Base-by-base conservation (phyloP, 192 early-diverging fungal genomes). In the Obelidium mucronatum region DNA sequence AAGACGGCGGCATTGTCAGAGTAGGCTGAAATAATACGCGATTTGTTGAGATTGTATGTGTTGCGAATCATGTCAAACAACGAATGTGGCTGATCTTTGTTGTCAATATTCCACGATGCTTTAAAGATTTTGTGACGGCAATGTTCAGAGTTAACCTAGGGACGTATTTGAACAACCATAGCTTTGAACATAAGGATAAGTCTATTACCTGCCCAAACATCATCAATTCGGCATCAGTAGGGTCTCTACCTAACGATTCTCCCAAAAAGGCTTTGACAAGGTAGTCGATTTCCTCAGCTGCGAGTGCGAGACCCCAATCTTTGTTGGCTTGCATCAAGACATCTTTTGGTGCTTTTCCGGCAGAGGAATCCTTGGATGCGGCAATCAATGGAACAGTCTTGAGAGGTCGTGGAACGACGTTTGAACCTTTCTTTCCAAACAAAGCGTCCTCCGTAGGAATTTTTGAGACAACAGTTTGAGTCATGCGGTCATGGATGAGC, bases 71-170 rank as follows among this genome's bases (percentile, higher is more conserved):
- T 96, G 67, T 90, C 92, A 83, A 99, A 99, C 53, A 99, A 89
- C 22, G 97, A 98, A 37, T 88, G 78, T 52, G 87, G 86, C 81
- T 90, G 87, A 28, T 90, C 84, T 63, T 90, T 76, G 22, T 94
- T 94, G 80, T 99, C 97, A 63, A 99, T 95, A 11, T 92, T 96
- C 98, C 98, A 99, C 51, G 91, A 84, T n/a, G 97, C 98, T 68
- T 93, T 84, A 89, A 99, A 99, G 78, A 99, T 98, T 89, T 99
- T 99, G 93, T 99, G 98, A 19, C 98, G 90, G 84, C 98, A 99
- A 85, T 99, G 98, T 86, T 99, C 98, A 53, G 96, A 98, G 86
- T 99, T 99, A 77, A 99, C 98, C 76, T 77, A 37, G 6, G 6
- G 44, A 30, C 11, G 3, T 17, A 13, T 30, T 17, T 30, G 4